Evolutionary conservation across 768 basidiomycete species (phyloP).

Genomic region (Dioszegia hungarica): DNA sequence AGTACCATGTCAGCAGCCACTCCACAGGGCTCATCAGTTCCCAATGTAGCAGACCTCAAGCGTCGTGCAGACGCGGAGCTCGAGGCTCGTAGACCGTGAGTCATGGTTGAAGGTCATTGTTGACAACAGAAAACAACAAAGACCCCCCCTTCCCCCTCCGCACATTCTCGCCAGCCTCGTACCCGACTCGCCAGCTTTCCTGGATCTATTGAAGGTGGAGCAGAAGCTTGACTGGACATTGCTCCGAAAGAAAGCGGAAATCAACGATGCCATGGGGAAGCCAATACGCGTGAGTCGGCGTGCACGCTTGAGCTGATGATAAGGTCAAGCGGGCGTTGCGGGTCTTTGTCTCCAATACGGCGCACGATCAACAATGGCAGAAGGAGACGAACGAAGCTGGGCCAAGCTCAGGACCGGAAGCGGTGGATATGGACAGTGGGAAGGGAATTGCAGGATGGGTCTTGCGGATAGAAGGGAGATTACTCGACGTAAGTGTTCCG

Average conservation of each 20-base stretch:
- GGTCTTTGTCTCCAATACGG: constrained; percentile 81
- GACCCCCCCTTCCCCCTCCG: constrained; percentile 44
- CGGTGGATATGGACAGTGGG: constrained; percentile 68
- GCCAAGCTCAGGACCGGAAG: background rate
- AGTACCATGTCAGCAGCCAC: background rate
- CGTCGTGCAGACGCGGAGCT: constrained; percentile 22
- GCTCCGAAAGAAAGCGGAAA: constrained; percentile 79
- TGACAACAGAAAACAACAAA: background rate
- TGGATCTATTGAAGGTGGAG: constrained; percentile 79
- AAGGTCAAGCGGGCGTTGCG: constrained; percentile 78
- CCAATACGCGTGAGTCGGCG: constrained; percentile 60
- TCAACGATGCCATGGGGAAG: constrained; percentile 78
- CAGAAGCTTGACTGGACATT: constrained; percentile 92
- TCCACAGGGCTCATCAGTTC: background rate
- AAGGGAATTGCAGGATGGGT: constrained; percentile 86
- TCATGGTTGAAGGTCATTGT: background rate
- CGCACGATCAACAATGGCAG: constrained; percentile 83
- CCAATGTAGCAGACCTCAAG: constrained; percentile 11
- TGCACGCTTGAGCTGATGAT: background rate
- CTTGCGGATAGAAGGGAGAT: constrained; percentile 76
- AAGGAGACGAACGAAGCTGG: constrained; percentile 43
- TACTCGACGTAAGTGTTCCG: constrained; percentile 55
- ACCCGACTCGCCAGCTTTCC: constrained; percentile 81
- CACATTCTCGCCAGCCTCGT: constrained; percentile 67
- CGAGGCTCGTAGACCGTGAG: constrained; percentile 25